Evolutionary conservation across 2,329 filamentous ascomycete species (phyloP).

Genomic region (Venturia pyrina): DNA sequence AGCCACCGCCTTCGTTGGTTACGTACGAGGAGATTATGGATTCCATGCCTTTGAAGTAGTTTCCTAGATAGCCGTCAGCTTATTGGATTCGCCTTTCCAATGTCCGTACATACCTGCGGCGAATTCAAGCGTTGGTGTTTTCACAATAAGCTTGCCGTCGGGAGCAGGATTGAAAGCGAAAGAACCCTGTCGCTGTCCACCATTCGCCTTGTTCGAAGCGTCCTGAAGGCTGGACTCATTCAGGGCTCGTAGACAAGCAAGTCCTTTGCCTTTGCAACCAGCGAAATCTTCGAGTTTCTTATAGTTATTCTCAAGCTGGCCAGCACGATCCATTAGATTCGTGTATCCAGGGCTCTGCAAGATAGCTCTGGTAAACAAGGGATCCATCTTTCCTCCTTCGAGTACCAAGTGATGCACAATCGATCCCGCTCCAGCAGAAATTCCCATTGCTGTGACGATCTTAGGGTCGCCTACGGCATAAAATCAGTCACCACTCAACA

Average conservation of each 20-base stretch:
- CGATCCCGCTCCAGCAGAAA: constrained; percentile 42
- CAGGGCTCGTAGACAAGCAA: constrained; percentile 5
- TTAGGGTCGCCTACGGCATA: constrained; percentile 30
- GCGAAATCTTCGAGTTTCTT: constrained; percentile 2
- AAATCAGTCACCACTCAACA: background rate
- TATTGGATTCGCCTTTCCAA: too few species aligned
- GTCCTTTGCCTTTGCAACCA: constrained; percentile 8
- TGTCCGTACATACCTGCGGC: background rate
- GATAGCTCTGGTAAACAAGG: constrained; percentile 32
- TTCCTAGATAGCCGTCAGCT: background rate
- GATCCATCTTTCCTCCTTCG: constrained; percentile 32
- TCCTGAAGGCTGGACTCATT: background rate
- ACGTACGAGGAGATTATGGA: background rate
- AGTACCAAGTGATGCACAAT: constrained; percentile 42
- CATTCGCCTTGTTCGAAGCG: background rate
- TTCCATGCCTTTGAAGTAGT: background rate
- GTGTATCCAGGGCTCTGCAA: constrained; percentile 20
- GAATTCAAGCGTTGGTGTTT: constrained; percentile 10
- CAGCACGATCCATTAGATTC: background rate
- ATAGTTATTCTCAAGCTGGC: constrained; percentile 5
- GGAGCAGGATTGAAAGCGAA: constrained; percentile 7
- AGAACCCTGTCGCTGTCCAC: background rate
- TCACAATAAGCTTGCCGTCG: constrained; percentile 2
- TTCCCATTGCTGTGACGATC: constrained; percentile 39
- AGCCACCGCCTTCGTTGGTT: constrained; percentile 16